Base-by-base conservation (phyloP, 2,329 filamentous ascomycete species). In the Penicillium sp. region DNA sequence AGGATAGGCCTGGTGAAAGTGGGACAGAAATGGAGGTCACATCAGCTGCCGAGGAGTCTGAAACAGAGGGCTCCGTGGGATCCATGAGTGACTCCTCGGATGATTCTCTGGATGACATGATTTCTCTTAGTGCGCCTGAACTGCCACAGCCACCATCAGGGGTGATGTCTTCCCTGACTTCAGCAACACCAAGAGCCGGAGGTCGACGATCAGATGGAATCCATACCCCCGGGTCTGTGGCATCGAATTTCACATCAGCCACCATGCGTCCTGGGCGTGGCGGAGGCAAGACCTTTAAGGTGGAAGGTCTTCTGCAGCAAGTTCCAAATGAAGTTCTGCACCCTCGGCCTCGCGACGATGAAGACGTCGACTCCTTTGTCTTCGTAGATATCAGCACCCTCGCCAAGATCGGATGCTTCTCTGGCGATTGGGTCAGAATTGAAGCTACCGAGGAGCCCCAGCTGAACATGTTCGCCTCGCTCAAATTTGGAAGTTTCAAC, bases 351-450 rank as follows among this genome's bases (percentile, higher is more conserved):
- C 73, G 81, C 0, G 84, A 86, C 26, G 91, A 97, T 58, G 94
- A 99, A 58, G 91, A 96, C 61, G 88, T 95, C 64, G 85, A 88
- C 64, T 87, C 90, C 1, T 86, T 94, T 45, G 83, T 97, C 2
- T 99, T 93, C 67, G 92, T 99, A 5, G 91, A 97, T 65, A 88
- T 95, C 8, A 87, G 85, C 55, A 90, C 90, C 1, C 76, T 99
- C 19, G 88, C 90, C 14, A 91, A 92, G 64, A 88, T 99, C 51
- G 92, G 93, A 16, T 97, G 93, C 73, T 99, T 99, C 70, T 97
- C 93, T 0, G 94, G 94, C 30, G 94, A 99, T 69, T 99, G 94
- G 94, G 91, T 96, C 11, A 87, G 88, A 22, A 80, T 97, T 11
- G 91, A 96, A 74, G 82, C 85, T 6, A 83, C 89, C 0, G 83